Conservation (phyloP, 1,284 basidiomycete genomes). For the Ustilago lituana region DNA sequence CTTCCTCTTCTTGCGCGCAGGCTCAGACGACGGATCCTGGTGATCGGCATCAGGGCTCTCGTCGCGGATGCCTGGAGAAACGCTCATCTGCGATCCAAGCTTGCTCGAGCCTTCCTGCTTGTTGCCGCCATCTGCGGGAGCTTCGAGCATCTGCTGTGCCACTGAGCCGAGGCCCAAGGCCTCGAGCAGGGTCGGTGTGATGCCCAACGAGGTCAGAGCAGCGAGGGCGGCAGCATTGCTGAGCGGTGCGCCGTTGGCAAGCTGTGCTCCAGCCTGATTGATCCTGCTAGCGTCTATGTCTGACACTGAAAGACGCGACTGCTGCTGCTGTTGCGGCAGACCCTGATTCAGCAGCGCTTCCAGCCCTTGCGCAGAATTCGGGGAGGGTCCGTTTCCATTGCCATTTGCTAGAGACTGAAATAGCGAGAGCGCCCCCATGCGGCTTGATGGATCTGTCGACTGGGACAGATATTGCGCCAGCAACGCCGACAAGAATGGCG, state of each 20-base stretch:
- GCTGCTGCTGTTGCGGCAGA: conserved; percentile 15
- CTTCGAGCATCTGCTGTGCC: conserved; percentile 41
- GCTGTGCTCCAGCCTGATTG: conserved; percentile 14
- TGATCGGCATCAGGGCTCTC: conserved; percentile 20
- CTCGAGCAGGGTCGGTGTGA: conserved; percentile 42
- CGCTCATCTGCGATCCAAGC: not conserved
- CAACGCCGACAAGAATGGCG: conserved; percentile 35
- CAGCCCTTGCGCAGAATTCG: conserved; percentile 20
- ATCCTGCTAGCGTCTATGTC: conserved; percentile 9
- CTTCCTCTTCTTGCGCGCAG: conserved; percentile 44
- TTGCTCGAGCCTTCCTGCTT: conserved; percentile 10
- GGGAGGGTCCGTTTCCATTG: conserved; percentile 9
- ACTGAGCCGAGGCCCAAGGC: conserved; percentile 39
- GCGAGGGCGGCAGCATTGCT: conserved; percentile 36
- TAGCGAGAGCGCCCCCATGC: conserved; percentile 31
- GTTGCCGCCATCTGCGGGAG: conserved; percentile 11
- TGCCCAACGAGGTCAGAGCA: conserved; percentile 37
- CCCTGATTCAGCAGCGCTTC: conserved; percentile 28
- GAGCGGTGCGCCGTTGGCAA: conserved; percentile 21
- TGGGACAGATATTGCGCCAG: conserved; percentile 49
- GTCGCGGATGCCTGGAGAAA: conserved; percentile 17
- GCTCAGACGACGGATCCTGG: conserved; percentile 16
- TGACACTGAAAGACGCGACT: conserved; percentile 11
- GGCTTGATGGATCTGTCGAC: conserved; percentile 16
- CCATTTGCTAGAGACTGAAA: conserved; percentile 37